These are phyloP conservation scores for Talaromyces trachyspermus DNA, from an alignment of 495 filamentous ascomycete species.

Conservation along the genomic window DNA sequence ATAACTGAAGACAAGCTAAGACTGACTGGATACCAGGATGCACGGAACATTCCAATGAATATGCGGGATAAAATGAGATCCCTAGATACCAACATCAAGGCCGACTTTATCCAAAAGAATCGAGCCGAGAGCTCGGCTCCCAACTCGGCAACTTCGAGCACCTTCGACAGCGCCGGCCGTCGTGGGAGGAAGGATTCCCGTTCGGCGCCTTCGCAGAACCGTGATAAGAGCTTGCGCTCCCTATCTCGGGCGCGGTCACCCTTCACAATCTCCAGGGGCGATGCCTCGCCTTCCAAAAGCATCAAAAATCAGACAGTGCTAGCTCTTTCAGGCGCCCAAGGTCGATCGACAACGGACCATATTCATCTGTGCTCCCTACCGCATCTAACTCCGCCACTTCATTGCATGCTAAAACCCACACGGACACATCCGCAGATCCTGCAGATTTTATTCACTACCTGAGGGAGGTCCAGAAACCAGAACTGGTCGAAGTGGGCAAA, in stretches of 20 bases:
- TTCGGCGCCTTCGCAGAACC: conserved; percentile 7
- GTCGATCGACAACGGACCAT: conserved; percentile 36
- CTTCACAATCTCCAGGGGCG: conserved; percentile 64
- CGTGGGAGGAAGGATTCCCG: conserved; percentile 23
- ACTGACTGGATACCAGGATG: conserved; percentile 55
- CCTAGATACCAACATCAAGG: conserved; percentile 81
- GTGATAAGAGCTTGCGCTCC: conserved; percentile 46
- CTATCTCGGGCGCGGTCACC: conserved; percentile 63
- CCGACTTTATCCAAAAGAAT: conserved; percentile 87
- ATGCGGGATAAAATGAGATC: conserved; percentile 91
- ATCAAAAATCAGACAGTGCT: conserved; percentile 39
- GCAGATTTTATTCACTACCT: conserved; percentile 79
- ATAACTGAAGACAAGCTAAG: conserved; percentile 18
- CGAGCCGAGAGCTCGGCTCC: conserved; percentile 49
- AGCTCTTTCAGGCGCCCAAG: conserved; percentile 33
- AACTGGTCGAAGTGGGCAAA: conserved; percentile 83
- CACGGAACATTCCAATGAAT: conserved; percentile 85
- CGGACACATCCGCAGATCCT: conserved; percentile 49
- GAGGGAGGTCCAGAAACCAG: conserved; percentile 65
- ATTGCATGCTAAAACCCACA: conserved; percentile 31
- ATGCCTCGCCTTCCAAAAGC: conserved; percentile 53
- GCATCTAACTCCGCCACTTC: conserved; percentile 35
- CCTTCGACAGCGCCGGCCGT: conserved; percentile 33
- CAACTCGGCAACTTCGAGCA: conserved; percentile 22
- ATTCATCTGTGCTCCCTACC: conserved; percentile 39